Evolutionary conservation across 192 early-diverging fungal species (phyloP), one percentile per base, ranked within the genome.

Genomic region (Chytriomyces sp.): DNA sequence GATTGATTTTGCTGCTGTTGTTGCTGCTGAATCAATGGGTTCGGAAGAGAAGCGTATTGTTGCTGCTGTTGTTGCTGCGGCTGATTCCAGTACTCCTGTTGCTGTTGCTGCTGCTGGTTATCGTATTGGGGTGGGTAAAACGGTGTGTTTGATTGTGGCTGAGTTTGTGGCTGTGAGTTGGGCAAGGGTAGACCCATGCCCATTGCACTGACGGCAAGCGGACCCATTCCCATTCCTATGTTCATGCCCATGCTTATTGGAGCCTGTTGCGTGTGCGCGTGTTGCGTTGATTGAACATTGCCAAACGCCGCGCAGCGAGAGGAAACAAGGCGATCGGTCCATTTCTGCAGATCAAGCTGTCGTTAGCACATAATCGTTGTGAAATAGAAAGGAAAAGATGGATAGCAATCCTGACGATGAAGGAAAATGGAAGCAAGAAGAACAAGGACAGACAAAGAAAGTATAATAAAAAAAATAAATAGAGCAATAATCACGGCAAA

Each of bases 321-420:
- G 10, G 61, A 24, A 10, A 23, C 45, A 8, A 77, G 50, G 13
- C 47, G n/a, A 11, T 77, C 49, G 23, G n/a, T 63, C 76, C 76
- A 83, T 18, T 64, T 61, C 65, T 83, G 50, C 50, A 60, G 53
- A 28, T 84, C 80, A 35, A 53, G 13, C 35, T 35, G 35, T 35
- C 35, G 35, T 35, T 35, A 35, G 35, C 35, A 2, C n/a, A n/a
- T n/a, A n/a, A n/a, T n/a, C n/a, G n/a, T n/a, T n/a, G n/a, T n/a
- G n/a, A n/a, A n/a, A n/a, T n/a, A n/a, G n/a, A n/a, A n/a, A n/a
- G n/a, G n/a, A n/a, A n/a, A n/a, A n/a, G n/a, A n/a, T n/a, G n/a
- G n/a, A n/a, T n/a, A n/a, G n/a, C n/a, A n/a, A n/a, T n/a, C n/a
- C n/a, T n/a, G n/a, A n/a, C n/a, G n/a, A n/a, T n/a, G n/a, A n/a